Percentiles rank a stretch among this genome's conserved stretches.
These are phyloP conservation scores for Bombardia bombarda DNA, from an alignment of 495 filamentous ascomycete species.

Conservation along the genomic window DNA sequence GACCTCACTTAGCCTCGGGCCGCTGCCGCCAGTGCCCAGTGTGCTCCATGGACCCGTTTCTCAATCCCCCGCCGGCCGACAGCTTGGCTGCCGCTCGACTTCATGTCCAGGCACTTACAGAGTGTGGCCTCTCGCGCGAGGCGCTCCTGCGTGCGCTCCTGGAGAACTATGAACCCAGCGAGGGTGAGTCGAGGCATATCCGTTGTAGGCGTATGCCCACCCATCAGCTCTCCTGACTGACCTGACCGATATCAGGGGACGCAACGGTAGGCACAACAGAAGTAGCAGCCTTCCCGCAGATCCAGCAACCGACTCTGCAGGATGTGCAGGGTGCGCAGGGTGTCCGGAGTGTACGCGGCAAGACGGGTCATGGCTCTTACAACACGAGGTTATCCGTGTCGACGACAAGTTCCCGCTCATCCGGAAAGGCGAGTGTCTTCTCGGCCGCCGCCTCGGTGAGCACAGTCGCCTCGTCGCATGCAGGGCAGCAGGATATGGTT, in stretches of 20 bases:
- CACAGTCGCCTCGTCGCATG: slow-evolving; percentile 19
- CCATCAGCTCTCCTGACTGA: too few species aligned
- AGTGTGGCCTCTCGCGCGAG: slow-evolving; percentile 22
- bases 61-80: slow-evolving; percentile 32
- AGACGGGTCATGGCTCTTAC: slow-evolving; percentile 4
- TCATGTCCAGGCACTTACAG: slow-evolving; percentile 24
- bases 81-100: slow-evolving; percentile 23
- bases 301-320: not conserved
- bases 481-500: slow-evolving; percentile 8
- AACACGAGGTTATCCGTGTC: slow-evolving; percentile 26
- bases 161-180: slow-evolving; percentile 16
- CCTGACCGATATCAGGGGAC: not conserved
- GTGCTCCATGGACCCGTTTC: slow-evolving; percentile 28
- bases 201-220: not conserved
- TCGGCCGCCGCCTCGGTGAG: slow-evolving; percentile 22
- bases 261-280: slow-evolving; percentile 6
- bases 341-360: too few species aligned
- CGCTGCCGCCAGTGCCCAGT: too few species aligned
- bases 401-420: slow-evolving; percentile 28
- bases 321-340: too few species aligned
- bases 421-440: slow-evolving; percentile 23
- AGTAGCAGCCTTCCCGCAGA: slow-evolving; percentile 7
- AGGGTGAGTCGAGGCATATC: slow-evolving; percentile 5
- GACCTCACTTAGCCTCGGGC: not conserved
- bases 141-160: slow-evolving; percentile 22